Evolutionary conservation across 495 filamentous ascomycete species (phyloP).

Genomic region (Elaphomyces granulatus): DNA sequence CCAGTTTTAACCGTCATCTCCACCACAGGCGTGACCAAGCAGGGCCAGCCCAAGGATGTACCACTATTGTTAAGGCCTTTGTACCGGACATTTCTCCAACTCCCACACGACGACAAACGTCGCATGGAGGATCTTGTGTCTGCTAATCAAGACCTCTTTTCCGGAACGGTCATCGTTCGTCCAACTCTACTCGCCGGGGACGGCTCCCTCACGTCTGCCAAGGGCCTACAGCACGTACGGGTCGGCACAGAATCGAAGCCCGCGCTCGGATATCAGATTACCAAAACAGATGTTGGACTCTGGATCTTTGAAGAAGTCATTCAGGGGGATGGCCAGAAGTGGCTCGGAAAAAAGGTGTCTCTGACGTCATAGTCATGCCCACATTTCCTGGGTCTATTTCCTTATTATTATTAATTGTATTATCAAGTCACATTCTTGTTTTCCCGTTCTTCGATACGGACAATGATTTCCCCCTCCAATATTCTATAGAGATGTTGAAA

Average conservation of each 20-base stretch:
- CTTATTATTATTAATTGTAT: no score
- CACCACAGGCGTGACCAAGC: conserved; percentile 16
- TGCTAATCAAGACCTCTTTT: conserved; percentile 9
- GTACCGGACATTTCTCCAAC: conserved; percentile 17
- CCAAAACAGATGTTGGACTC: conserved; percentile 23
- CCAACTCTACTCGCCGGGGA: conserved; percentile 23
- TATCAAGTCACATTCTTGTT: no score
- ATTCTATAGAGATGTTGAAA: no score
- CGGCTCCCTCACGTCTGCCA: conserved; percentile 7
- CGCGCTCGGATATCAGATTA: conserved; percentile 28
- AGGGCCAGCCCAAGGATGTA: conserved; percentile 15
- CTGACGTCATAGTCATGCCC: conserved; percentile 15
- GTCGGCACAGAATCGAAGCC: conserved; percentile 22
- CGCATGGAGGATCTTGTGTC: conserved; percentile 22
- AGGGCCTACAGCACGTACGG: conserved; percentile 12
- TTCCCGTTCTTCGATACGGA: no score
- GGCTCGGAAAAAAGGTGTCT: conserved; percentile 24
- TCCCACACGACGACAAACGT: conserved; percentile 27
- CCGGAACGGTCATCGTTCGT: conserved; percentile 19
- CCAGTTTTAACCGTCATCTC: conserved; percentile 18
- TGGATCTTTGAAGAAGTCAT: conserved; percentile 31
- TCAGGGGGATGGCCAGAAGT: conserved; percentile 17
- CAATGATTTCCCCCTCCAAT: no score
- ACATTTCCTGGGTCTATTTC: no score
- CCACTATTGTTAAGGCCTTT: conserved; percentile 19